Conservation (phyloP, 2,329 filamentous ascomycete genomes). For the Xylaria sp. region DNA sequence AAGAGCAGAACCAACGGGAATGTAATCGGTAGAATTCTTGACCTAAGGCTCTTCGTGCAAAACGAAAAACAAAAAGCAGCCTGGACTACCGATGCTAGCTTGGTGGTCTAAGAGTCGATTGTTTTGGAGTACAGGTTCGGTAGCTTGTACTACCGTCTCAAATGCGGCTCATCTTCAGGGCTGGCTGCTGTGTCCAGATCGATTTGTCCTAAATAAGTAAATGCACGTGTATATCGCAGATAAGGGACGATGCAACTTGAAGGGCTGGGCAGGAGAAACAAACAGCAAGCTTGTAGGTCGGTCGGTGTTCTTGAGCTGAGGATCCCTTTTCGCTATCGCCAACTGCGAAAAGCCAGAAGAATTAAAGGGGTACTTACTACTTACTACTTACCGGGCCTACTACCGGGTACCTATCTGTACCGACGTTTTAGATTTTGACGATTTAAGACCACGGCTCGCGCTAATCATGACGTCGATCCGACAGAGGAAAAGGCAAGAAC, state of each 20-base stretch:
- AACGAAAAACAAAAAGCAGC: constrained; percentile 5
- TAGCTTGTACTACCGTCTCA: not conserved
- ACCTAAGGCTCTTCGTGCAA: not conserved
- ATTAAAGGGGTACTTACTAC: too few species aligned
- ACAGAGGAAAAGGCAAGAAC: too few species aligned
- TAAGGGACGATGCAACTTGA: not conserved
- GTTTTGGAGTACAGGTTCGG: not conserved
- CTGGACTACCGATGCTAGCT: not conserved
- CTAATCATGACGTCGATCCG: too few species aligned
- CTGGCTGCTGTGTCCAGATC: not conserved
- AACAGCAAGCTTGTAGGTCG: too few species aligned
- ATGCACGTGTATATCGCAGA: not conserved
- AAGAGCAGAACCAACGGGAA: not conserved
- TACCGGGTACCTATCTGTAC: too few species aligned
- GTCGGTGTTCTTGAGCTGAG: too few species aligned
- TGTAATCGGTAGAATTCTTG: not conserved
- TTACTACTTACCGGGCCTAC: too few species aligned
- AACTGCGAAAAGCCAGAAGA: too few species aligned
- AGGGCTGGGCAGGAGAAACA: not conserved
- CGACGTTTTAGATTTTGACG: too few species aligned
- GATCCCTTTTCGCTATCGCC: too few species aligned
- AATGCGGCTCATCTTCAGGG: not conserved
- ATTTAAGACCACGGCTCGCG: too few species aligned
- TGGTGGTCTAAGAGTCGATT: not conserved
- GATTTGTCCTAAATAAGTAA: not conserved